phyloP scores from a whole-genome alignment of 345 rosid species.

The Arabidopsis suecica region DNA sequence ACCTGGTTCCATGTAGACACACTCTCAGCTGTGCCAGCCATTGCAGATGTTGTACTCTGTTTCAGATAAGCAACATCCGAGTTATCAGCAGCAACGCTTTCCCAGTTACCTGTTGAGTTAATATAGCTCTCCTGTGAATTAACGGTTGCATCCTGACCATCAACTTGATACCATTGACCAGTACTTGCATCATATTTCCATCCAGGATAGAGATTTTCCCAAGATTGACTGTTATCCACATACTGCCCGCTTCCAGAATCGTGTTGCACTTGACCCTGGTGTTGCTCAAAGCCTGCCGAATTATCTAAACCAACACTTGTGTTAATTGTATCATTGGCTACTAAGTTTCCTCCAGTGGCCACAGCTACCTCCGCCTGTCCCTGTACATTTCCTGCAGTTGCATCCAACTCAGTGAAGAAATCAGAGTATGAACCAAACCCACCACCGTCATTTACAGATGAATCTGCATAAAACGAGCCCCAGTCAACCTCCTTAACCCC shows the following conservation, averaged over 20 bases:
- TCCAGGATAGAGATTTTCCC: constrained; percentile 92
- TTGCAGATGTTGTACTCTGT: constrained; percentile 64
- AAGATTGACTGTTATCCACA: constrained; percentile 58
- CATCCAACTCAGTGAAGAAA: constrained; percentile 69
- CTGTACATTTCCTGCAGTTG: constrained; percentile 49
- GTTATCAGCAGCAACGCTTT: constrained; percentile 51
- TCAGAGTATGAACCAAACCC: constrained; percentile 79
- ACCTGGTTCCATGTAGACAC: constrained; percentile 73
- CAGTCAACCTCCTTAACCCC: constrained; percentile 87
- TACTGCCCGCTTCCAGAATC: constrained; percentile 56
- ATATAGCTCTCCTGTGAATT: constrained; percentile 49
- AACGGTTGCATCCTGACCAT: constrained; percentile 45
- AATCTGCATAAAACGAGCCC: constrained; percentile 79
- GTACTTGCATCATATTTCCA: constrained; percentile 79
- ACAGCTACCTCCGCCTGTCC: constrained; percentile 46
- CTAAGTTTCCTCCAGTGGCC: constrained; percentile 24
- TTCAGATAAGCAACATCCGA: constrained; percentile 64
- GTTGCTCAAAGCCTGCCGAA: constrained; percentile 41
- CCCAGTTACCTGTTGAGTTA: constrained; percentile 52
- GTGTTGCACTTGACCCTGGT: constrained; percentile 36
- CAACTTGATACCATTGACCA: constrained; percentile 87
- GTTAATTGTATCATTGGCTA: constrained; percentile 42
- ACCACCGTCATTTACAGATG: constrained; percentile 50
- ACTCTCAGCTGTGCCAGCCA: constrained; percentile 58
- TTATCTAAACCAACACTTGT: constrained; percentile 41